These are phyloP conservation scores for Backusella mclennaniae DNA, from an alignment of 192 early-diverging fungal species.

Conservation along the genomic window DNA sequence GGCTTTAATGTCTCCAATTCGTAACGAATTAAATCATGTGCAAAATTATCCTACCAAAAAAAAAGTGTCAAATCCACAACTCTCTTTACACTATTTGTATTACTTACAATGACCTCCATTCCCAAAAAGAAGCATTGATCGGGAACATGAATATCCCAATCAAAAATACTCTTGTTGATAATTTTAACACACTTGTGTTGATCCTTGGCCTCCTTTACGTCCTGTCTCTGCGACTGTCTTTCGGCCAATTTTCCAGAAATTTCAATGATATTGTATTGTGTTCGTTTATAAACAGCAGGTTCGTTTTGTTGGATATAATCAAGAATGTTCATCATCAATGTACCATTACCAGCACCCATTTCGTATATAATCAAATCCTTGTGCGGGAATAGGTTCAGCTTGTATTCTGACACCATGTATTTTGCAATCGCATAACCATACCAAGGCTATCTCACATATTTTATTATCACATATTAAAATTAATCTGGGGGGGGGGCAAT, in stretches of 20 bases:
- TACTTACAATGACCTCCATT: constrained; percentile 91
- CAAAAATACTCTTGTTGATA: constrained; percentile 91
- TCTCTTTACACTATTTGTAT: background rate
- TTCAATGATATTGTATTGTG: constrained; percentile 89
- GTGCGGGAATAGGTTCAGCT: constrained; percentile 52
- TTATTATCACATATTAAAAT: background rate
- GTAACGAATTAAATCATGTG: constrained; percentile 94
- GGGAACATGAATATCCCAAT: constrained; percentile 72
- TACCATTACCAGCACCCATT: constrained; percentile 96
- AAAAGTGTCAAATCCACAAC: background rate
- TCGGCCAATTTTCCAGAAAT: constrained; percentile 84
- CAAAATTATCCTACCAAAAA: constrained; percentile 82
- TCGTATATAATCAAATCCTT: constrained; percentile 88
- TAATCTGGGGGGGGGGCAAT: background rate
- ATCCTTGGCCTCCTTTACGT: constrained; percentile 33
- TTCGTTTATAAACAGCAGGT: constrained; percentile 76
- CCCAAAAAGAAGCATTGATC: constrained; percentile 90
- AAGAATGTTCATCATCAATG: constrained; percentile 90
- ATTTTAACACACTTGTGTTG: constrained; percentile 67
- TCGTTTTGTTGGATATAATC: constrained; percentile 79
- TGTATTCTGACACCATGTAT: constrained; percentile 81
- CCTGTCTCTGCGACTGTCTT: constrained; percentile 56
- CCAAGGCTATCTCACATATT: constrained; percentile 60
- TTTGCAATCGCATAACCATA: constrained; percentile 92
- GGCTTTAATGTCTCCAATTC: constrained; percentile 70